Percentiles rank a stretch among this genome's conserved stretches.
Evolutionary conservation across 164 flowering plant genomes (phyloP).

Genomic region (Vitis riparia): DNA sequence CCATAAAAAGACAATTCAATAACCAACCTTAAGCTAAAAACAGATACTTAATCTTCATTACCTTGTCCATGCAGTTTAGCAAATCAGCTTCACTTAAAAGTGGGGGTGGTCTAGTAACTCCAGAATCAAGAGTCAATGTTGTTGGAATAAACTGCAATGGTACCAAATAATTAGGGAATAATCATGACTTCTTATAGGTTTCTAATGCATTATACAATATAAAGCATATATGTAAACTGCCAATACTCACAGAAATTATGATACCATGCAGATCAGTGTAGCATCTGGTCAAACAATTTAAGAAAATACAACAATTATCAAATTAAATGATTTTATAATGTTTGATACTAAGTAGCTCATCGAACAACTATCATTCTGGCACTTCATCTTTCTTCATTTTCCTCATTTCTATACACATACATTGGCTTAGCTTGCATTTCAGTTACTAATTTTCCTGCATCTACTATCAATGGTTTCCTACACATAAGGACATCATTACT

Average conservation of each 20-base stretch:
- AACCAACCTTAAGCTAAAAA: background rate
- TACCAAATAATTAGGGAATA: conserved; percentile 7
- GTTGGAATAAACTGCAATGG: conserved; percentile 81
- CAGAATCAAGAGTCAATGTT: conserved; percentile 81
- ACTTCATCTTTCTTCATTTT: too few species aligned
- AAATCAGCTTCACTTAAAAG: conserved; percentile 97
- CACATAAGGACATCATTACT: too few species aligned
- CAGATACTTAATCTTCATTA: conserved; percentile 21
- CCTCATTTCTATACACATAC: too few species aligned
- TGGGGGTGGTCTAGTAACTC: conserved; percentile 95
- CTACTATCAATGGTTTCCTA: too few species aligned
- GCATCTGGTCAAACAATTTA: too few species aligned
- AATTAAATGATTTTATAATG: too few species aligned
- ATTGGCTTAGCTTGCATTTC: too few species aligned
- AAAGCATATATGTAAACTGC: background rate
- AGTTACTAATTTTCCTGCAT: too few species aligned
- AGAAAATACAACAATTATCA: too few species aligned
- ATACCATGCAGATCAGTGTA: background rate
- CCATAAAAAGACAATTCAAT: background rate
- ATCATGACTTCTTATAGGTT: background rate
- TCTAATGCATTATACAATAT: background rate
- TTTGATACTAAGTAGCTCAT: too few species aligned
- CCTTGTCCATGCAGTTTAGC: conserved; percentile 94
- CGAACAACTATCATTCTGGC: too few species aligned
- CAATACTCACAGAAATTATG: background rate